A percentile compares a stretch with the other conserved stretches of the same genome.
Conservation (phyloP, 495 filamentous ascomycete species). For the Daldinia decipiens region DNA sequence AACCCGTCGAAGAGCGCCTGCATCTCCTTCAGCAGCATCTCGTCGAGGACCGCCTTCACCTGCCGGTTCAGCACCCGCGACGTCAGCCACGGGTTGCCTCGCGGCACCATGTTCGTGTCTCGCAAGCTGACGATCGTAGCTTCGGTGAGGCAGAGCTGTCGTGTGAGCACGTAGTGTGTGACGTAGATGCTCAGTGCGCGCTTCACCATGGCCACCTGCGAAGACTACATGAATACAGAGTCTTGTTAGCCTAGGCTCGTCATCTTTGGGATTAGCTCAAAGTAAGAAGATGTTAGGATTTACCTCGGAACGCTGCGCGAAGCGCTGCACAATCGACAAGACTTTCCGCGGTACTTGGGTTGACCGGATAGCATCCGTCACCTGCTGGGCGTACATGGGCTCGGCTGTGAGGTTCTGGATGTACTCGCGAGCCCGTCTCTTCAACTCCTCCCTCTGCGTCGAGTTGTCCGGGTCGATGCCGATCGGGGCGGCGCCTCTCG, state of each 20-base stretch:
- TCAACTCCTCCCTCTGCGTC: slow-evolving; percentile 53
- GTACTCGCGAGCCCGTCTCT: slow-evolving; percentile 53
- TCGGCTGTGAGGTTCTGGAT: slow-evolving; percentile 56
- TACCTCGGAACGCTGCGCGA: slow-evolving; percentile 50
- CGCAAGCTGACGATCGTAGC: slow-evolving; percentile 51
- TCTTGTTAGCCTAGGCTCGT: background rate
- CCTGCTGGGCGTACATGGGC: slow-evolving; percentile 54
- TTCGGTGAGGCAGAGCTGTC: slow-evolving; percentile 58
- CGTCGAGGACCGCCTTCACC: slow-evolving; percentile 62
- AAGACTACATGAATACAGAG: background rate
- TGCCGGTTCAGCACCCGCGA: slow-evolving; percentile 63
- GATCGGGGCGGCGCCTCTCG: slow-evolving; percentile 54
- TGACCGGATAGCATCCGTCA: slow-evolving; percentile 54
- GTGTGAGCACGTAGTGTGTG: slow-evolving; percentile 62
- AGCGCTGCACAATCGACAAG: slow-evolving; percentile 56
- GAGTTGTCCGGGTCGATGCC: slow-evolving; percentile 53
- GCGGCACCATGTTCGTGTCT: slow-evolving; percentile 48
- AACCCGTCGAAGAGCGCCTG: slow-evolving; percentile 57
- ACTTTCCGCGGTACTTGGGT: slow-evolving; percentile 56
- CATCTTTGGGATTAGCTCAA: background rate
- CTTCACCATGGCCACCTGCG: slow-evolving; percentile 52
- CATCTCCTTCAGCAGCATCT: slow-evolving; percentile 58
- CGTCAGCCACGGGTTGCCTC: slow-evolving; percentile 54
- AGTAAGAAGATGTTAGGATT: background rate
- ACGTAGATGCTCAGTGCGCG: slow-evolving; percentile 60